Conservation (phyloP, 139 green algal species). For the Chlorella sp. region DNA sequence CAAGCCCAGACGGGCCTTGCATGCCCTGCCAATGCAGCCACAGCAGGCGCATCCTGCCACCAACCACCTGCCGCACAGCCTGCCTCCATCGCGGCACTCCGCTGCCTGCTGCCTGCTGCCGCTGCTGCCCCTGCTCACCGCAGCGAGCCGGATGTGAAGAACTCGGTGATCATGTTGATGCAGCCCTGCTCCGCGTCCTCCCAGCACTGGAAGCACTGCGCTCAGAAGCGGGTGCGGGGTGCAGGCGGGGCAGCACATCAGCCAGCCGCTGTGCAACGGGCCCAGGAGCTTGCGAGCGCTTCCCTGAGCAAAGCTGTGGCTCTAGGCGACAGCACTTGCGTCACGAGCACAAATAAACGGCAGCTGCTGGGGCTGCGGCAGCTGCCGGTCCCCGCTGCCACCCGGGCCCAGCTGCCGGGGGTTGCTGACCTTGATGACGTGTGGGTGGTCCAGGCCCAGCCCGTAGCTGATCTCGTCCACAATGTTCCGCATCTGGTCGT, state of each 20-base stretch:
- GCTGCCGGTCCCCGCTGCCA: constrained; percentile 22
- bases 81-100: background rate
- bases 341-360: too few relatives aligned
- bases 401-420: background rate
- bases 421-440: constrained; percentile 81
- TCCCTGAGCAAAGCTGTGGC: background rate
- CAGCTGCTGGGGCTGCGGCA: constrained; percentile 42
- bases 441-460: constrained; percentile 85
- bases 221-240: constrained; percentile 12
- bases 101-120: too few relatives aligned
- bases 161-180: constrained; percentile 96
- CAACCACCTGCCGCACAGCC: background rate
- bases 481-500: constrained; percentile 72
- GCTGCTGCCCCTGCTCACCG: constrained; percentile 32
- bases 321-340: background rate
- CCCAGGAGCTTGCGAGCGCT: background rate
- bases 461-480: constrained; percentile 82
- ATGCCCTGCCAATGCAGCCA: too few relatives aligned
- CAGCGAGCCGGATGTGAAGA: constrained; percentile 92
- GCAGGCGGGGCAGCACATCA: background rate
- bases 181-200: constrained; percentile 64
- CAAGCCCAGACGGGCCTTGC: too few relatives aligned
- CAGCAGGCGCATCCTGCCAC: background rate
- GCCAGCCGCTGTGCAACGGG: background rate
- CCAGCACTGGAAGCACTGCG: constrained; percentile 86